These are phyloP conservation scores for Coemansia reversa DNA, from an alignment of 192 early-diverging fungal species.

Conservation along the genomic window DNA sequence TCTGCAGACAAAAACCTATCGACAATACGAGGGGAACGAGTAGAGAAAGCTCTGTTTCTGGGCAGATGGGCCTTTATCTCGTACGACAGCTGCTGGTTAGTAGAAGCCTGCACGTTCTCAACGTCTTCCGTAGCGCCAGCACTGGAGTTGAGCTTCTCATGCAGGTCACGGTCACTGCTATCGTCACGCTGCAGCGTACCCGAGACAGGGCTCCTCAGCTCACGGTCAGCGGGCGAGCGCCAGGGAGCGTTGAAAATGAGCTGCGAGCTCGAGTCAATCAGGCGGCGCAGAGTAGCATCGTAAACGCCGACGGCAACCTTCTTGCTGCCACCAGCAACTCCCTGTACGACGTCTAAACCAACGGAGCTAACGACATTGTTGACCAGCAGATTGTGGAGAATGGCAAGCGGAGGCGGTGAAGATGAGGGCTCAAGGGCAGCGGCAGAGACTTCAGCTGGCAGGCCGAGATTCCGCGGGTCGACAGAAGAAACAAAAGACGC, in stretches of 20 bases:
- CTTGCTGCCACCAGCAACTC: conserved; percentile 49
- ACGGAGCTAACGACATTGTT: conserved; percentile 41
- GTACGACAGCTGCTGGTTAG: conserved; percentile 45
- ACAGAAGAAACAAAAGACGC: conserved; percentile 44
- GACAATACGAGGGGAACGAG: conserved; percentile 6
- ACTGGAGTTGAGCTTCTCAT: conserved; percentile 1
- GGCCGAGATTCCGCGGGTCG: conserved; percentile 41
- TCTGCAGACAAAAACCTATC: conserved; percentile 18
- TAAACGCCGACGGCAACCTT: conserved; percentile 54
- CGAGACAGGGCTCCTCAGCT: conserved; percentile 15
- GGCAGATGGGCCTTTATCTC: conserved; percentile 44
- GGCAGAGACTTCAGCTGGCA: conserved; percentile 31
- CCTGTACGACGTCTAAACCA: conserved; percentile 51
- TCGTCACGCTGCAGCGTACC: background rate
- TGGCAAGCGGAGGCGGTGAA: conserved; percentile 21
- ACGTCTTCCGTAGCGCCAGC: conserved; percentile 18
- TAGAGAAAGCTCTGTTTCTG: conserved; percentile 1
- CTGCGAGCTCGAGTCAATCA: conserved; percentile 38
- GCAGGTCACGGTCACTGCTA: background rate
- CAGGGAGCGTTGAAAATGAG: conserved; percentile 27
- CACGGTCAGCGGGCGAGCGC: conserved; percentile 27
- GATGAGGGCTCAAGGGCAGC: conserved; percentile 22
- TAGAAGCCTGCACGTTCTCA: conserved; percentile 18
- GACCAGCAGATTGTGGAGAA: conserved; percentile 32
- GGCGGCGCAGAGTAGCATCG: conserved; percentile 42